Conservation (phyloP, 768 basidiomycete species). For the Trametes cingulata region DNA sequence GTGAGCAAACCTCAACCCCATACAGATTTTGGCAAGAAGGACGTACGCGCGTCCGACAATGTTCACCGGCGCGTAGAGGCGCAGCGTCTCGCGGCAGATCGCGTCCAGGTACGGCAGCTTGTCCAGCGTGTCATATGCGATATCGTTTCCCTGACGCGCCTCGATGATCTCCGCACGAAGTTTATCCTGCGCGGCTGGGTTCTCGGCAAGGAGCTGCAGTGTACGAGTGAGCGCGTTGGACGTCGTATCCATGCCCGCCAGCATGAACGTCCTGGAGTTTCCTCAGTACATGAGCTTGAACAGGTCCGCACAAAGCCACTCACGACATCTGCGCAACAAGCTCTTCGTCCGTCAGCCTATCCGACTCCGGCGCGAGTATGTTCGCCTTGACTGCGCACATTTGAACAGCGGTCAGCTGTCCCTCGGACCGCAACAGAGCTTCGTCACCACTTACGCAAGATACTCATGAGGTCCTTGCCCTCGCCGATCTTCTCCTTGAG, state of each 20-base stretch:
- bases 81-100: conserved; percentile 58
- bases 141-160: conserved; percentile 33
- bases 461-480: conserved; percentile 45
- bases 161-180: conserved; percentile 24
- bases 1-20: no score
- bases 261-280: conserved; percentile 18
- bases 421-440: neutral
- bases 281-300: no score
- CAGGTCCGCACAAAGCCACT: neutral
- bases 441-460: neutral
- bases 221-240: conserved; percentile 25
- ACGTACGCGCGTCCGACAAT: conserved; percentile 8
- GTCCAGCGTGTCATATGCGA: conserved; percentile 25
- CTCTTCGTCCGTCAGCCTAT: conserved; percentile 30
- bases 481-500: conserved; percentile 35
- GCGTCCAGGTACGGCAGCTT: conserved; percentile 62
- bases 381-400: conserved; percentile 14
- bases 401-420: neutral
- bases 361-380: conserved; percentile 9
- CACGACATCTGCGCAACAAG: conserved; percentile 38
- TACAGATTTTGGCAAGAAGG: no score
- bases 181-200: conserved; percentile 37
- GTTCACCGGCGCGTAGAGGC: conserved; percentile 39
- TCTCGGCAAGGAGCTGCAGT: conserved; percentile 27
- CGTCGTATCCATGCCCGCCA: conserved; percentile 31